Percentiles rank a stretch among this genome's conserved stretches.
Evolutionary conservation across 2,329 filamentous ascomycete species (phyloP).

Genomic region (Hymenoscyphus salicellus): DNA sequence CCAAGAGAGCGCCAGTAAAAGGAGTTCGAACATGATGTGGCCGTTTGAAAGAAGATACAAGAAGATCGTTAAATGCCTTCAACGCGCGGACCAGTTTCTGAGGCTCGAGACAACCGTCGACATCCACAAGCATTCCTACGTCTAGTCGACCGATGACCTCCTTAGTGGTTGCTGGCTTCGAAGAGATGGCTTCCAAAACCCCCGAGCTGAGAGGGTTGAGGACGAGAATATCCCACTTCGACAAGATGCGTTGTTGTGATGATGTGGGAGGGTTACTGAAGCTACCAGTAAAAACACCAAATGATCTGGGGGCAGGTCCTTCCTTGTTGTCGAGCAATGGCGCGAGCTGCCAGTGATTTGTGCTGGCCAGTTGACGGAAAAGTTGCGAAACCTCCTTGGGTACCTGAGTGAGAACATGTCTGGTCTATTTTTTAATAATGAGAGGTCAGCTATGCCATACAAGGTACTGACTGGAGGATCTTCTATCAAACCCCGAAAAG

Average conservation of each 20-base stretch:
- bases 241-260: conserved; percentile 34
- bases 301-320: conserved; percentile 34
- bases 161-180: not conserved
- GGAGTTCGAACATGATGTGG: conserved; percentile 1
- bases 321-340: not conserved
- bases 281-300: conserved; percentile 41
- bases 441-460: not conserved
- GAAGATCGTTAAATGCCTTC: conserved; percentile 5
- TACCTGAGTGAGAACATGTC: not conserved
- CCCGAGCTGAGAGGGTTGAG: conserved; percentile 40
- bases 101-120: not conserved
- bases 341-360: not conserved
- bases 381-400: not conserved
- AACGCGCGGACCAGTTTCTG: conserved; percentile 7
- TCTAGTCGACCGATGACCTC: conserved; percentile 17
- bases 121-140: conserved; percentile 11
- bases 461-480: not conserved
- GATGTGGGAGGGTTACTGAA: conserved; percentile 34
- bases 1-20: conserved; percentile 43
- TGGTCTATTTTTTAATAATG: not conserved
- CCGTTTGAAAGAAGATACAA: conserved; percentile 7
- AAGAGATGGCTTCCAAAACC: conserved; percentile 34
- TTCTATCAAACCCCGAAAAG: too few species aligned
- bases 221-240: conserved; percentile 41
- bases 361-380: not conserved